These are phyloP conservation scores for Dissophora globulifera DNA, from an alignment of 192 early-diverging fungal genomes.

Conservation along the genomic window DNA sequence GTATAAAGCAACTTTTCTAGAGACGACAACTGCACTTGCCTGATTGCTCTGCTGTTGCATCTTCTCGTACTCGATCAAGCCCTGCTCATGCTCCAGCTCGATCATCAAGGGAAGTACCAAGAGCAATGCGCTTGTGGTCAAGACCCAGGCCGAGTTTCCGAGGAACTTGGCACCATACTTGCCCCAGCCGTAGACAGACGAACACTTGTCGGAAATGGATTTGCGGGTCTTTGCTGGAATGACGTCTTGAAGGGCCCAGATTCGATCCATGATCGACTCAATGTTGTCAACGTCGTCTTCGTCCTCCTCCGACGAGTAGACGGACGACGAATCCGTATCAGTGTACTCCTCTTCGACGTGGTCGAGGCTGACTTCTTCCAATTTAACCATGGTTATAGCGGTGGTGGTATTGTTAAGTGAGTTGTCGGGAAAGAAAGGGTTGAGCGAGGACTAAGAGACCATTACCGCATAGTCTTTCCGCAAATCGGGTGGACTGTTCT, in stretches of 20 bases:
- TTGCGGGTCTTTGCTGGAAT: conserved; percentile 80
- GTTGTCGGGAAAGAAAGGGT: not conserved
- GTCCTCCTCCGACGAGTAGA: conserved; percentile 72
- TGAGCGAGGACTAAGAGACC: not conserved
- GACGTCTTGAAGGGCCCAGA: conserved; percentile 87
- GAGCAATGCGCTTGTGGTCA: conserved; percentile 86
- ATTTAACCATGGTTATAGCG: conserved; percentile 56
- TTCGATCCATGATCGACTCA: conserved; percentile 83
- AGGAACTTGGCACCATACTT: conserved; percentile 66
- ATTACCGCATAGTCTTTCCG: no score
- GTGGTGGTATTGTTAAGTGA: not conserved
- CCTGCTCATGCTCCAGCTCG: conserved; percentile 88
- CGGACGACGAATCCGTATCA: conserved; percentile 66
- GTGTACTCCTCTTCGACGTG: conserved; percentile 57
- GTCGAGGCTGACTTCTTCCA: conserved; percentile 61
- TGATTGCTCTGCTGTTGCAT: conserved; percentile 49
- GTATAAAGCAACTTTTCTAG: no score
- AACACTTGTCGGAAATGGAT: conserved; percentile 63
- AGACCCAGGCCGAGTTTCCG: conserved; percentile 88
- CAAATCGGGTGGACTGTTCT: conserved; percentile 20
- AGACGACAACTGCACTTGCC: conserved; percentile 7
- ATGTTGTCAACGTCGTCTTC: conserved; percentile 64
- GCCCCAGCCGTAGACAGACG: conserved; percentile 68
- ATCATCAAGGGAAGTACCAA: conserved; percentile 86
- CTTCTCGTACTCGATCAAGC: conserved; percentile 85